These are phyloP conservation scores for Boletus austroedulis DNA, from an alignment of 1,284 basidiomycete species.

Conservation along the genomic window DNA sequence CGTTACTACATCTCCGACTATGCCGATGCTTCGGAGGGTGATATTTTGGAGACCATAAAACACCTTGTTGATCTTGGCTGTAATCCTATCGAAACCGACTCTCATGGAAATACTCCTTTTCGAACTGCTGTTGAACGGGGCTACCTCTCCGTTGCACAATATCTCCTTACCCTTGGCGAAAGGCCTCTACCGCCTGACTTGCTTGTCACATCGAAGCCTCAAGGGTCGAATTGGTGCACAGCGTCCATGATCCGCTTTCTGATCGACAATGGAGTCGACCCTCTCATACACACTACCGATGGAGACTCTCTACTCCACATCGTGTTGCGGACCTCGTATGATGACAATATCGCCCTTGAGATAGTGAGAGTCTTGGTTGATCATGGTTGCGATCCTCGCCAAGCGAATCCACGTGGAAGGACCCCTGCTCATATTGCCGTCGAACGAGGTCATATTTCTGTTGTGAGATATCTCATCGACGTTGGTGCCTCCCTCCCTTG, in stretches of 20 bases:
- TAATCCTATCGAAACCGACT: neutral
- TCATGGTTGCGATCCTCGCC: neutral
- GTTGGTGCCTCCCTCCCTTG: neutral
- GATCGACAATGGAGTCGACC: neutral
- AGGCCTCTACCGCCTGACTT: neutral
- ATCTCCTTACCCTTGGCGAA: neutral
- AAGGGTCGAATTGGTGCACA: neutral
- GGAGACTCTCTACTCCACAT: neutral
- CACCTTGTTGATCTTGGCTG: neutral
- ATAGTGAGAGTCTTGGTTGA: neutral
- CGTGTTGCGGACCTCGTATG: neutral
- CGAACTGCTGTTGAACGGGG: neutral
- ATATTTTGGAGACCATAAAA: neutral
- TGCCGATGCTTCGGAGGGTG: no score
- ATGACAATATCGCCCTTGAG: neutral
- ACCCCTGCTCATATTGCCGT: neutral
- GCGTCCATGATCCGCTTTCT: neutral
- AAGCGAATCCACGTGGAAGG: neutral
- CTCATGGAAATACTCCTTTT: neutral
- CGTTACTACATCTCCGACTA: no score
- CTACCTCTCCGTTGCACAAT: neutral
- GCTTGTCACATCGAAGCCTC: neutral
- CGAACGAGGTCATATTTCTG: neutral
- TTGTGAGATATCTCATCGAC: neutral
- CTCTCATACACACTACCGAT: neutral